Evolutionary conservation across 148 eudicot species (phyloP).

Genomic region (Camellia lanceoleosa): DNA sequence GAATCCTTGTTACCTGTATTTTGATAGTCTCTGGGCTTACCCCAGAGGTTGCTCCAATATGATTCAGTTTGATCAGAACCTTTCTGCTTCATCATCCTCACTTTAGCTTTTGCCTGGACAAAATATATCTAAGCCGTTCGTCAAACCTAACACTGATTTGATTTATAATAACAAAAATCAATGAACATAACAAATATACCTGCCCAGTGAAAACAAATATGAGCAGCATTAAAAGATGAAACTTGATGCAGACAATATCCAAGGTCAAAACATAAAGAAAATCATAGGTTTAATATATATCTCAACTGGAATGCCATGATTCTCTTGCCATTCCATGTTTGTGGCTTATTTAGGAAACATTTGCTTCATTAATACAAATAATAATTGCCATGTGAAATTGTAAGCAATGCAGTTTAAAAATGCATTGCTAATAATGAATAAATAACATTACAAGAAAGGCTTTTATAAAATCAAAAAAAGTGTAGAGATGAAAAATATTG

Average conservation of each 20-base stretch:
- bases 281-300: neutral
- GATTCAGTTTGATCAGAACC: constrained; percentile 46
- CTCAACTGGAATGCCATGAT: neutral
- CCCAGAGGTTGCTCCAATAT: constrained; percentile 78
- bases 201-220: neutral
- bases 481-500: neutral
- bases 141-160: neutral
- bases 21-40: constrained; percentile 47
- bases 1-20: constrained; percentile 50
- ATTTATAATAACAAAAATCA: neutral
- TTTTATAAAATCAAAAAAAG: neutral
- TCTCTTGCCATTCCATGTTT: neutral
- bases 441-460: neutral
- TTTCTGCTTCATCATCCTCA: constrained; percentile 71
- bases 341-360: neutral
- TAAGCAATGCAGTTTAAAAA: too few species aligned
- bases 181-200: neutral
- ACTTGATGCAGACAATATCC: constrained; percentile 2
- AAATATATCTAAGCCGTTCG: neutral
- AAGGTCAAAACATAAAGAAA: neutral
- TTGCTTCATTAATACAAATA: neutral
- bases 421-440: too few species aligned
- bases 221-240: constrained; percentile 6
- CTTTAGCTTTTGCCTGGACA: constrained; percentile 72
- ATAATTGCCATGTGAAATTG: neutral